A percentile compares a stretch with the other conserved stretches of the same genome.
Conservation (phyloP, 2,329 filamentous ascomycete genomes). For the Triangularia verruculosa region DNA sequence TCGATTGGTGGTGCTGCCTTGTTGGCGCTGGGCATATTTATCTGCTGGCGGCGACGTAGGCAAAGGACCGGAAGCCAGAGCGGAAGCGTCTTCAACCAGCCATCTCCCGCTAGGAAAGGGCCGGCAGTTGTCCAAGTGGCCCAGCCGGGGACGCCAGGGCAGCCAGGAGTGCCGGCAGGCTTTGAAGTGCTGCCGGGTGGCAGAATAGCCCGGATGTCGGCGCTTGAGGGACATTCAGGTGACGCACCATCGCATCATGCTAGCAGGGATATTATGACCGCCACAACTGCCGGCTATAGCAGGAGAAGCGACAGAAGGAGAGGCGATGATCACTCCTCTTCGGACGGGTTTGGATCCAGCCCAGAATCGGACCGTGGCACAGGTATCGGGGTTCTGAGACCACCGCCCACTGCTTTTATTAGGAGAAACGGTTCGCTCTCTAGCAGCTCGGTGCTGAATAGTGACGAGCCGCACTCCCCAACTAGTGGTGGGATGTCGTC, state of each 20-base stretch:
- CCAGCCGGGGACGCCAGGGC: slow-evolving; percentile 28
- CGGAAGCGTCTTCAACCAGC: slow-evolving; percentile 84
- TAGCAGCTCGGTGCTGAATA: slow-evolving; percentile 72
- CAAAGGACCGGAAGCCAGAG: slow-evolving; percentile 58
- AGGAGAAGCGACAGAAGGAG: slow-evolving; percentile 41
- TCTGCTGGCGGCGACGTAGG: slow-evolving; percentile 60
- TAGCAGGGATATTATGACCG: slow-evolving; percentile 41
- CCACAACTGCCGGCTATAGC: slow-evolving; percentile 48
- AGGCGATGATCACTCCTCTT: slow-evolving; percentile 60
- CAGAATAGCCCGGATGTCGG: slow-evolving; percentile 93
- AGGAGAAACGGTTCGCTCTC: slow-evolving; percentile 87
- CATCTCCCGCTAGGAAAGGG: slow-evolving; percentile 64
- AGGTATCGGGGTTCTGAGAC: slow-evolving; percentile 50
- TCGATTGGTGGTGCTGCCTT: slow-evolving; percentile 63
- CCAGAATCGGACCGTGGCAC: slow-evolving; percentile 63
- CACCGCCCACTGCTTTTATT: slow-evolving; percentile 54
- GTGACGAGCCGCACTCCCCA: slow-evolving; percentile 71
- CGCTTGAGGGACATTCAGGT: slow-evolving; percentile 72
- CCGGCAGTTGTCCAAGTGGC: slow-evolving; percentile 40
- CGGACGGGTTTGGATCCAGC: slow-evolving; percentile 69
- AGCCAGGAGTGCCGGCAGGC: slow-evolving; percentile 40
- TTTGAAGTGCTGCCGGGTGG: slow-evolving; percentile 80
- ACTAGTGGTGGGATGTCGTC: slow-evolving; percentile 76
- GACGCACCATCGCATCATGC: slow-evolving; percentile 56
- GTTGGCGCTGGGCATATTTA: slow-evolving; percentile 60